Evolutionary conservation across 345 rosid species (phyloP).

Genomic region (Citrus hindsii): DNA sequence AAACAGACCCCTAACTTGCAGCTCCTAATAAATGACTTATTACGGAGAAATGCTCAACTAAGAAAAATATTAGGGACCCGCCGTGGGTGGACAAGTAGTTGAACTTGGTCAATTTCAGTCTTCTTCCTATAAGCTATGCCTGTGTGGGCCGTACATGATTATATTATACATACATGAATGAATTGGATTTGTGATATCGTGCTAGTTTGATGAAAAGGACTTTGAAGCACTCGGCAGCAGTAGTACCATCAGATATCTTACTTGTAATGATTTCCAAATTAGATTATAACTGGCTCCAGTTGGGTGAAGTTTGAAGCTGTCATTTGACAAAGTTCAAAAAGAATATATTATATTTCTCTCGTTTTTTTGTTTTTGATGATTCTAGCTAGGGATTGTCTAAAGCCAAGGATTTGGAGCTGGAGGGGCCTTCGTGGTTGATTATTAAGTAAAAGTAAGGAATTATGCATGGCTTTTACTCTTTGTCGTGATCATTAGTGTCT

Average conservation of each 20-base stretch:
- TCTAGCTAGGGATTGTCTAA: neutral
- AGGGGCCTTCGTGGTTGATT: neutral
- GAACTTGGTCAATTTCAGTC: neutral
- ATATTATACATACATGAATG: too few species aligned
- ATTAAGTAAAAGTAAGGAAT: slow-evolving; percentile 5
- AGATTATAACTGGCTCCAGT: slow-evolving; percentile 2
- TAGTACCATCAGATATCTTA: neutral
- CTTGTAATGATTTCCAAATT: neutral
- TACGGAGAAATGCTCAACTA: neutral
- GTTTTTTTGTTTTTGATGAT: neutral
- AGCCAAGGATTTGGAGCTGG: neutral
- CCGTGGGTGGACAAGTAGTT: neutral
- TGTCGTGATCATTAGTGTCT: neutral
- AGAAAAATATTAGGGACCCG: neutral
- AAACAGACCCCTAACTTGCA: neutral
- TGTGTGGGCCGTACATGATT: neutral
- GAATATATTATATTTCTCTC: too few species aligned
- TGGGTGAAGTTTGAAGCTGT: neutral
- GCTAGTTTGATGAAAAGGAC: neutral
- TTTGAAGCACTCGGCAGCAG: too few species aligned
- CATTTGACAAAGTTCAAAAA: neutral
- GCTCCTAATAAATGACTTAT: too few species aligned
- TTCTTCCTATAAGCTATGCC: neutral
- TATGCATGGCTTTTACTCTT: slow-evolving; percentile 3
- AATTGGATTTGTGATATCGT: neutral